phyloP scores from a whole-genome alignment of 2,329 filamentous ascomycete species.

The Calycina herbarum region DNA sequence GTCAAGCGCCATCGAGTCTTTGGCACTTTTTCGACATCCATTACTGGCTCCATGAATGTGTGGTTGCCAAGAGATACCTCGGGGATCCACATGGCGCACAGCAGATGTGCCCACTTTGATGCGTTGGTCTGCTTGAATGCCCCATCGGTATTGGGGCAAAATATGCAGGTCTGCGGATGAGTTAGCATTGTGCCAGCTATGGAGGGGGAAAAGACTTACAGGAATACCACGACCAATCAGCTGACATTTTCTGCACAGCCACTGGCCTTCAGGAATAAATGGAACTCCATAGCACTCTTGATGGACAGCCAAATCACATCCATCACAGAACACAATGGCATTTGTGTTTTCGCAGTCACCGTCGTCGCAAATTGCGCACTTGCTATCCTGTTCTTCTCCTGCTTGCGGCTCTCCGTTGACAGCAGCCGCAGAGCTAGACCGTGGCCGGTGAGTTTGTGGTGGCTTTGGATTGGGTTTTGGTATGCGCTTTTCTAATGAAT shows the following conservation, averaged over 20 bases:
- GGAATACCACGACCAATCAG: slow-evolving; percentile 89
- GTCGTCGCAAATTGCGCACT: slow-evolving; percentile 96
- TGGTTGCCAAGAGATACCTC: slow-evolving; percentile 94
- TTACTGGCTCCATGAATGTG: slow-evolving; percentile 97
- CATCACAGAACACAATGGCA: slow-evolving; percentile 98
- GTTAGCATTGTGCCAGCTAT: slow-evolving; percentile 20
- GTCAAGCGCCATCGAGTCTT: slow-evolving; percentile 89
- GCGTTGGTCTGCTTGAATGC: slow-evolving; percentile 98
- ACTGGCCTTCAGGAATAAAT: slow-evolving; percentile 97
- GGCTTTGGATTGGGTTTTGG: slow-evolving; percentile 97
- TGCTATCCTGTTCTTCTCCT: slow-evolving; percentile 93
- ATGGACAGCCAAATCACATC: slow-evolving; percentile 94
- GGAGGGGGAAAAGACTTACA: slow-evolving; percentile 48
- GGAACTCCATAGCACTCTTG: slow-evolving; percentile 99
- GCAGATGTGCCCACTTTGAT: slow-evolving; percentile 92
- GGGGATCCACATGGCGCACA: slow-evolving; percentile 98
- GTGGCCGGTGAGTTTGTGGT: slow-evolving; percentile 87
- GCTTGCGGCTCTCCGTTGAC: slow-evolving; percentile 89
- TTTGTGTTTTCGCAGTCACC: slow-evolving; percentile 99
- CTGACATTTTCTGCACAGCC: slow-evolving; percentile 96
- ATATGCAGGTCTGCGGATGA: slow-evolving; percentile 76
- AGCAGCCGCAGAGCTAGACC: slow-evolving; percentile 90
- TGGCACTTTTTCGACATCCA: slow-evolving; percentile 96
- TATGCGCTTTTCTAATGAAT: slow-evolving; percentile 91
- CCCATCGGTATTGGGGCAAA: slow-evolving; percentile 95